Evolutionary conservation across 805 yeast genomes (phyloP).

Genomic region (Candida insectalens): DNA sequence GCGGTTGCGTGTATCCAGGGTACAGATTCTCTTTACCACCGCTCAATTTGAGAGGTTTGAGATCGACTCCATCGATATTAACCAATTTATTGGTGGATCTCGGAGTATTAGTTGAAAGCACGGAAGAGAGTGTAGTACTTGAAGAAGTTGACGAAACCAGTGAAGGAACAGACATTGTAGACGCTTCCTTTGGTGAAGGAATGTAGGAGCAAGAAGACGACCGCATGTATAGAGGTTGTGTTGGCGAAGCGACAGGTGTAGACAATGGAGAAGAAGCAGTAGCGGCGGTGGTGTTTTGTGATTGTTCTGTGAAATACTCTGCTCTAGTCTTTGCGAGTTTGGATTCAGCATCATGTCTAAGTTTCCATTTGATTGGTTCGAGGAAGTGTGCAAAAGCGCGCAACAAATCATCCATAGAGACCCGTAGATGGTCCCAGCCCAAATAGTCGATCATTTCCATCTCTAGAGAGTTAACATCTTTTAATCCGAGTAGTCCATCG

Average conservation of each 20-base stretch:
- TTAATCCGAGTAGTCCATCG: conserved; percentile 64
- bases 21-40: background rate
- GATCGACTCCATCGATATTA: background rate
- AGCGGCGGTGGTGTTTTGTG: background rate
- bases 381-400: conserved; percentile 67
- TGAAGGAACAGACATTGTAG: conserved; percentile 2
- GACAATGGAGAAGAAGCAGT: background rate
- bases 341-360: conserved; percentile 18
- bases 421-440: conserved; percentile 70
- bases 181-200: conserved; percentile 3
- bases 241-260: conserved; percentile 1
- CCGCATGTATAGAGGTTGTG: conserved; percentile 1
- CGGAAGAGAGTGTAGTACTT: background rate
- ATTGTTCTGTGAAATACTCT: background rate
- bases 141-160: conserved; percentile 1
- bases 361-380: conserved; percentile 54
- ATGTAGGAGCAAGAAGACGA: conserved; percentile 4
- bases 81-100: background rate
- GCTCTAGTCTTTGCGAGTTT: conserved; percentile 7
- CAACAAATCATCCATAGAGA: conserved; percentile 61
- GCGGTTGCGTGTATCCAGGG: background rate
- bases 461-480: conserved; percentile 86
- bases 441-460: conserved; percentile 74
- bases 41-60: conserved; percentile 2
- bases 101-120: background rate